Conservation (phyloP, 2,329 filamentous ascomycete genomes). For the Macrophomina phaseolina region DNA sequence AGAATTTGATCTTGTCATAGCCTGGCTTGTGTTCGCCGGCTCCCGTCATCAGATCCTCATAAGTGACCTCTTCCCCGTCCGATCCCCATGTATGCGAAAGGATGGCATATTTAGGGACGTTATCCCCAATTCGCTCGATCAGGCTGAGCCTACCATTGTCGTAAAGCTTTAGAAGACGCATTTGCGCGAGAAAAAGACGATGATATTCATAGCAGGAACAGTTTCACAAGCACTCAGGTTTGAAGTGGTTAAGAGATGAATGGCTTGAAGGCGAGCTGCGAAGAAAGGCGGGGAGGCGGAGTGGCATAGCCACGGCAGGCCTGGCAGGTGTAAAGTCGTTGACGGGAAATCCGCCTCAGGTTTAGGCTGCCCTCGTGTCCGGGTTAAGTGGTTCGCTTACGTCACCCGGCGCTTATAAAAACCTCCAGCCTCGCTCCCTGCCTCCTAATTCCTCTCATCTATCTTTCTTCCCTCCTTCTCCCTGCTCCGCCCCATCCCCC, state of each 20-base stretch:
- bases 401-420: neutral
- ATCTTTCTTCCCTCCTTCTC: neutral
- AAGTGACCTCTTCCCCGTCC: slow-evolving; percentile 18
- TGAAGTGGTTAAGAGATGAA: no score
- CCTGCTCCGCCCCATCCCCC: neutral
- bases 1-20: slow-evolving; percentile 14
- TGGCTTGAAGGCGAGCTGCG: no score
- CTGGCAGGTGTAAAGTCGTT: neutral
- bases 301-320: no score
- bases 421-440: neutral
- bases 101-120: slow-evolving; percentile 27
- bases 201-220: no score
- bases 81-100: slow-evolving; percentile 29
- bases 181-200: no score
- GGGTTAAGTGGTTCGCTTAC: neutral
- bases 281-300: no score
- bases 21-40: neutral
- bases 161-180: no score
- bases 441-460: neutral
- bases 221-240: no score
- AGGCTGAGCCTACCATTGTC: no score
- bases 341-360: neutral
- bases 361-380: neutral
- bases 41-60: neutral
- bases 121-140: no score